phyloP scores from a whole-genome alignment of 345 rosid species.

The Eucalyptus albens region DNA sequence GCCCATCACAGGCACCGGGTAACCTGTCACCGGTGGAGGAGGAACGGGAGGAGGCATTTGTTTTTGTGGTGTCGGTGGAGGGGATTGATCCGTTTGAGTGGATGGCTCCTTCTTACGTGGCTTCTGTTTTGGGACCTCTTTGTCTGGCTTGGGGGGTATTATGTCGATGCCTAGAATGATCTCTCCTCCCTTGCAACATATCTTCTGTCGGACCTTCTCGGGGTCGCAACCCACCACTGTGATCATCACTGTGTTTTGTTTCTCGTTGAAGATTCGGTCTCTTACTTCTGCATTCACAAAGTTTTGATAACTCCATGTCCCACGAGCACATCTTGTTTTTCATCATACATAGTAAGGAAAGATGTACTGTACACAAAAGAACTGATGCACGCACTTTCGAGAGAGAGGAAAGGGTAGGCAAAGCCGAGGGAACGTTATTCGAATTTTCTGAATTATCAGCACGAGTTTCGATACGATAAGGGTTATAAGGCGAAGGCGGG shows the following conservation, averaged over 20 bases:
- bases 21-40: neutral
- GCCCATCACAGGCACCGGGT: neutral
- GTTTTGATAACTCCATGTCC: neutral
- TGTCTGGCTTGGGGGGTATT: neutral
- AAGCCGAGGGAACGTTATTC: neutral
- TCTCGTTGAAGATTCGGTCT: constrained; percentile 45
- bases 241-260: constrained; percentile 39
- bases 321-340: constrained; percentile 12
- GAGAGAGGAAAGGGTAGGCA: neutral
- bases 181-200: neutral
- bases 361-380: neutral
- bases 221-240: constrained; percentile 57
- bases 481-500: neutral
- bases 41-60: neutral
- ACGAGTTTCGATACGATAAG: neutral
- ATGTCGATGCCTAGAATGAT: neutral
- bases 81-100: neutral
- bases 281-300: constrained; percentile 52
- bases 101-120: neutral
- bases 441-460: neutral
- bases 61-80: neutral
- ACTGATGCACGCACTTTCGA: neutral
- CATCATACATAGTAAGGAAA: neutral
- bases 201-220: constrained; percentile 20
- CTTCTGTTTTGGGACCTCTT: neutral